Evolutionary conservation across 1,284 basidiomycete genomes (phyloP).

Genomic region (Melampsora americana): DNA sequence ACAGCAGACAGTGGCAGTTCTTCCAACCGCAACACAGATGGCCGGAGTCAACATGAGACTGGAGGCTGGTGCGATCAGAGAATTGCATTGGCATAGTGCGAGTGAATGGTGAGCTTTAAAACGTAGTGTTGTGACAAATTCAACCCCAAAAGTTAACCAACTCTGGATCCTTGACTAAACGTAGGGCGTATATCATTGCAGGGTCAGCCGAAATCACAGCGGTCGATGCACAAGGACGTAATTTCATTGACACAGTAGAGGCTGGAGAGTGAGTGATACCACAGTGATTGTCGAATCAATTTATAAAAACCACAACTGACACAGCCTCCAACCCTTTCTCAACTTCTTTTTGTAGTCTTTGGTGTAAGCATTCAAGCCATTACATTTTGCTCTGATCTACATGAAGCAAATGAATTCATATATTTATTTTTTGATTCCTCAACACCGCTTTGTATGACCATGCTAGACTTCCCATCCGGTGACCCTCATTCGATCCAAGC

Average conservation of each 20-base stretch:
- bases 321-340: background rate
- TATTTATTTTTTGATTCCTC: too few species aligned
- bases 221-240: slow-evolving; percentile 64
- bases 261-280: slow-evolving; percentile 48
- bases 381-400: background rate
- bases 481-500: slow-evolving; percentile 66
- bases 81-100: slow-evolving; percentile 71
- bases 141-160: background rate
- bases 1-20: slow-evolving; percentile 62
- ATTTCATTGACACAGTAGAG: slow-evolving; percentile 58
- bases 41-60: slow-evolving; percentile 65
- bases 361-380: slow-evolving; percentile 3
- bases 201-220: slow-evolving; percentile 58
- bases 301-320: slow-evolving; percentile 61
- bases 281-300: slow-evolving; percentile 62
- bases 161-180: background rate
- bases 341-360: background rate
- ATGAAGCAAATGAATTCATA: background rate
- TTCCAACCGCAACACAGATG: slow-evolving; percentile 45
- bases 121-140: background rate
- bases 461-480: slow-evolving; percentile 44
- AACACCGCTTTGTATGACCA: background rate
- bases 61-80: slow-evolving; percentile 62
- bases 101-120: slow-evolving; percentile 59
- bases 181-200: slow-evolving; percentile 51